Conservation (phyloP, 192 early-diverging fungal species). For the Rhizophagus sp. region DNA sequence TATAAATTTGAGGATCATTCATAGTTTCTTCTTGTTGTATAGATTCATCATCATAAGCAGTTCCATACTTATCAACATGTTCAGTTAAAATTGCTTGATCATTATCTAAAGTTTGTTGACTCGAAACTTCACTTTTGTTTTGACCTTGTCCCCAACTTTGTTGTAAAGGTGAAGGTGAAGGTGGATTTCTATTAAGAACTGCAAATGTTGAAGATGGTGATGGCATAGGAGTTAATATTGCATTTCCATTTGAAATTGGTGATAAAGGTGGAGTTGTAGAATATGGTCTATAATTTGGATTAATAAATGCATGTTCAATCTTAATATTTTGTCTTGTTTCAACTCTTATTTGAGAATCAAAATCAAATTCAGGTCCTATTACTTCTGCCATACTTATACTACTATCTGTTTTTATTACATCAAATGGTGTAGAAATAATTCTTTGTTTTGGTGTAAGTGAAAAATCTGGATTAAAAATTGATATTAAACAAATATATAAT, state of each 20-base stretch:
- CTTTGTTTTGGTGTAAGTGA: background rate
- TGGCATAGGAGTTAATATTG: background rate
- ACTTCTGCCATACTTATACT: background rate
- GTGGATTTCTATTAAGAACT: background rate
- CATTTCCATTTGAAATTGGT: background rate
- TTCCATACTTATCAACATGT: background rate
- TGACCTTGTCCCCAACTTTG: background rate
- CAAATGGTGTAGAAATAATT: background rate
- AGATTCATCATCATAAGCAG: background rate
- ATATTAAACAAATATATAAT: background rate
- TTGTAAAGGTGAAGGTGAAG: background rate
- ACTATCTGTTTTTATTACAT: background rate
- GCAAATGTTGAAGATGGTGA: background rate
- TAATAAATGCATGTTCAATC: background rate
- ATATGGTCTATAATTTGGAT: background rate
- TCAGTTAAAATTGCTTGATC: background rate
- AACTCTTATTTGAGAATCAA: background rate
- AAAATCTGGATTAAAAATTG: slow-evolving; percentile 13
- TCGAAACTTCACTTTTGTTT: background rate
- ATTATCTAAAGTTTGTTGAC: background rate
- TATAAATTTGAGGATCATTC: background rate
- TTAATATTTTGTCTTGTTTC: background rate
- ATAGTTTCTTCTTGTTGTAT: background rate
- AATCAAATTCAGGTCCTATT: background rate
- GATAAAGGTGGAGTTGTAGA: background rate